Evolutionary conservation across 805 yeast genomes (phyloP).

Genomic region (Saturnispora silvae): DNA sequence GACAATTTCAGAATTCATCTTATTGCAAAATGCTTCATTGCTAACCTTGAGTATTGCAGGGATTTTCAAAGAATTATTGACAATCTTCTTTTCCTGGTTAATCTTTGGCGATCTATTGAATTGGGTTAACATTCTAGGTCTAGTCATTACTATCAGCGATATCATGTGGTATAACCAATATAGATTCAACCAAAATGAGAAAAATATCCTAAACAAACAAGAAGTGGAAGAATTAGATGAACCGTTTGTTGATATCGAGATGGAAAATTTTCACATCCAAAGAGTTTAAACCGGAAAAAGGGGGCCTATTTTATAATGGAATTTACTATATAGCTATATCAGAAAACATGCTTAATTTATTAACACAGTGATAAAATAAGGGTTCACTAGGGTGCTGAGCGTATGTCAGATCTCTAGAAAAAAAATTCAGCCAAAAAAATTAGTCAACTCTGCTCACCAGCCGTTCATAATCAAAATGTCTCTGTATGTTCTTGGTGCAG

Average conservation of each 20-base stretch:
- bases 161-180: constrained; percentile 76
- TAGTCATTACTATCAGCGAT: constrained; percentile 63
- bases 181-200: constrained; percentile 31
- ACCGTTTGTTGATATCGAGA: constrained; percentile 16
- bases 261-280: constrained; percentile 7
- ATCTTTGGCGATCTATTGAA: constrained; percentile 69
- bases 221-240: constrained; percentile 7
- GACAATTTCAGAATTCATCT: constrained; percentile 81
- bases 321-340: too few species aligned
- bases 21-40: constrained; percentile 72
- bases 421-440: too few species aligned
- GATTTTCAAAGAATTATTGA: constrained; percentile 81
- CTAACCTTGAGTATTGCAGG: constrained; percentile 86
- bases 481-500: constrained; percentile 26
- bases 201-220: too few species aligned
- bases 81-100: constrained; percentile 58
- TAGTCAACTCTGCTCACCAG: too few species aligned
- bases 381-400: too few species aligned
- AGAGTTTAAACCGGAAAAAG: too few species aligned
- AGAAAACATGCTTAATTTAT: too few species aligned
- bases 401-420: too few species aligned
- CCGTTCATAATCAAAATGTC: constrained; percentile 6
- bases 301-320: too few species aligned
- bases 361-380: too few species aligned
- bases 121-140: constrained; percentile 59